These are phyloP conservation scores for Earliella scabrosa DNA, from an alignment of 1,284 basidiomycete genomes.

Conservation along the genomic window DNA sequence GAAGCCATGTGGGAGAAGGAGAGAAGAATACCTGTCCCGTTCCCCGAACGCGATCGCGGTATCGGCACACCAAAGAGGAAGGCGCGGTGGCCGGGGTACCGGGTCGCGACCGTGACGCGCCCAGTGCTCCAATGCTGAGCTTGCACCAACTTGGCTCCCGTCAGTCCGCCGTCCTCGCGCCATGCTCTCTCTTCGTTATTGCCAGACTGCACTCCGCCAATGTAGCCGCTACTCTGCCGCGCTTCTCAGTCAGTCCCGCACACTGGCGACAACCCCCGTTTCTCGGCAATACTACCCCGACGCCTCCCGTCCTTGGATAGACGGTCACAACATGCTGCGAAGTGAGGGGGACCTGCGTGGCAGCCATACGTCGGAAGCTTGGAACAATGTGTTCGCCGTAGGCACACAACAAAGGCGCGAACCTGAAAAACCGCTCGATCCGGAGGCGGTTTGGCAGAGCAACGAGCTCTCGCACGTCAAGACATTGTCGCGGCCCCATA, in stretches of 20 bases:
- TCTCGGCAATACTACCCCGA: background rate
- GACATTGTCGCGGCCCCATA: slow-evolving; percentile 21
- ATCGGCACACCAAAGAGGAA: background rate
- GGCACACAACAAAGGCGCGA: background rate
- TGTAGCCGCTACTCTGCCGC: background rate
- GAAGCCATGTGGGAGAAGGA: slow-evolving; percentile 50
- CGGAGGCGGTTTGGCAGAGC: slow-evolving; percentile 26
- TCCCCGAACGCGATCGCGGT: slow-evolving; percentile 4
- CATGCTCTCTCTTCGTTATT: slow-evolving; percentile 13
- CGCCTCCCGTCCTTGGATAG: too few relatives aligned
- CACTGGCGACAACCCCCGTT: background rate
- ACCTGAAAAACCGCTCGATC: background rate
- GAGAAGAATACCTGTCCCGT: background rate
- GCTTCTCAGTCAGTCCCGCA: background rate
- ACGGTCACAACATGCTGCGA: too few relatives aligned
- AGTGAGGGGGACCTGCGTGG: too few relatives aligned
- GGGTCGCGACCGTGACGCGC: background rate
- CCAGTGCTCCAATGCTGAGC: too few relatives aligned
- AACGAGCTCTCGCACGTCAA: slow-evolving; percentile 15
- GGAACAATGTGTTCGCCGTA: too few relatives aligned
- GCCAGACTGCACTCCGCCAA: slow-evolving; percentile 3
- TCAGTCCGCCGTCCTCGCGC: background rate
- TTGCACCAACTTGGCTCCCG: too few relatives aligned
- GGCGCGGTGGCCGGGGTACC: slow-evolving; percentile 12
- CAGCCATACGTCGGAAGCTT: too few relatives aligned